Conservation (phyloP, 2,329 filamentous ascomycete species). For the Colletotrichum siamense region DNA sequence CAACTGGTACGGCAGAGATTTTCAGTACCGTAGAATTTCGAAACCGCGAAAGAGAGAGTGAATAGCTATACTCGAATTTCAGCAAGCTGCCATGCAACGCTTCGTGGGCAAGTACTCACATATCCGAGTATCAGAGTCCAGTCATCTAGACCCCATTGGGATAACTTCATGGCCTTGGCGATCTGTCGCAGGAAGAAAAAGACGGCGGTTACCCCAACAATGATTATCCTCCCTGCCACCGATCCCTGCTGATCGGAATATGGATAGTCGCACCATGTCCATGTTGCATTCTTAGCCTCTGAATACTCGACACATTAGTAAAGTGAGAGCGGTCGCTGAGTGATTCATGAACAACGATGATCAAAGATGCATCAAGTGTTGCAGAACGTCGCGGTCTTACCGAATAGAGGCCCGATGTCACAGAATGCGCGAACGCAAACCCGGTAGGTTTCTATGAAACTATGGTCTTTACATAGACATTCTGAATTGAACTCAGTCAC, state of each 20-base stretch:
- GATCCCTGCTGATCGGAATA: background rate
- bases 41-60: background rate
- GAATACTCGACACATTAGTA: background rate
- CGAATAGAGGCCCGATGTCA: background rate
- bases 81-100: background rate
- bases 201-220: background rate
- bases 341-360: background rate
- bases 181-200: background rate
- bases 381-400: background rate
- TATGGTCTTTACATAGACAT: background rate
- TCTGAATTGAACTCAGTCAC: background rate
- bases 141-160: conserved; percentile 8
- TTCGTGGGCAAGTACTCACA: background rate
- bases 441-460: background rate
- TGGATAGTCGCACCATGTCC: background rate
- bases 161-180: background rate
- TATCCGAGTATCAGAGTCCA: conserved; percentile 1
- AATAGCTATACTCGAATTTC: background rate
- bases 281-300: conserved; percentile 12
- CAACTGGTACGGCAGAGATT: background rate
- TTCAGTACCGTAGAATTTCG: background rate
- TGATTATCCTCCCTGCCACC: background rate
- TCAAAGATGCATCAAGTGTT: background rate
- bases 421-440: background rate
- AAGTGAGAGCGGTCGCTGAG: background rate